A percentile compares a stretch with the other conserved stretches of the same genome.
Evolutionary conservation across 768 basidiomycete genomes (phyloP).

Genomic region (Termitomyces titanicus): DNA sequence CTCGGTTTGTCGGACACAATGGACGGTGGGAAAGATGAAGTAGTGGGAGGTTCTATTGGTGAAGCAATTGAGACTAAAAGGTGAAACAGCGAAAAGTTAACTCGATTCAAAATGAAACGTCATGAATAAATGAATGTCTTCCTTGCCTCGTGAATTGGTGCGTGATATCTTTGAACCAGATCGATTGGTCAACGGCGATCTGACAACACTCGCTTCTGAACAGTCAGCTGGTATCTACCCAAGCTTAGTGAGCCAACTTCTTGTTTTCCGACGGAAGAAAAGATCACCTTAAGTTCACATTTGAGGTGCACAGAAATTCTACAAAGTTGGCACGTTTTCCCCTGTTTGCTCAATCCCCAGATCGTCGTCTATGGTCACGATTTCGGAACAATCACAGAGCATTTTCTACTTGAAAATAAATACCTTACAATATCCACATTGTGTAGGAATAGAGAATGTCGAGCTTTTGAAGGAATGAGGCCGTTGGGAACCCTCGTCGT

Average conservation of each 20-base stretch:
- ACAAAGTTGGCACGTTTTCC: conserved; percentile 79
- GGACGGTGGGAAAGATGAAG: conserved; percentile 55
- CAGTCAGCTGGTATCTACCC: conserved; percentile 77
- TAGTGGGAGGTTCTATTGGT: conserved; percentile 33
- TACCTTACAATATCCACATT: conserved; percentile 81
- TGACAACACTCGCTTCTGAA: conserved; percentile 26
- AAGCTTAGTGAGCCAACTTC: not conserved
- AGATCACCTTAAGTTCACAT: conserved; percentile 76
- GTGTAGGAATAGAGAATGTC: conserved; percentile 81
- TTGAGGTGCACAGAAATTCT: conserved; percentile 78
- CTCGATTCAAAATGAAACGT: not conserved
- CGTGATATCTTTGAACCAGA: conserved; percentile 21
- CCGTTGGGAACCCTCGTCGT: conserved; percentile 65
- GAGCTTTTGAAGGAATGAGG: conserved; percentile 84
- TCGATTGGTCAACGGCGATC: conserved; percentile 20
- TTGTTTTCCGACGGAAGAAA: not conserved
- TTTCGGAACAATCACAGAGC: not conserved
- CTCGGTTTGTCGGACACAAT: conserved; percentile 29
- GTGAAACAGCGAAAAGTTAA: not conserved
- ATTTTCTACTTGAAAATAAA: conserved; percentile 6
- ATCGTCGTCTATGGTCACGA: conserved; percentile 59
- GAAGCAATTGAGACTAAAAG: conserved; percentile 10
- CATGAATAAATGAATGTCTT: not conserved
- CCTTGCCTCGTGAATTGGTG: conserved; percentile 22
- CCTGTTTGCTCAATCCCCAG: conserved; percentile 85